These are phyloP conservation scores for Aureobasidium sp. DNA, from an alignment of 2,329 filamentous ascomycete species.

Conservation along the genomic window DNA sequence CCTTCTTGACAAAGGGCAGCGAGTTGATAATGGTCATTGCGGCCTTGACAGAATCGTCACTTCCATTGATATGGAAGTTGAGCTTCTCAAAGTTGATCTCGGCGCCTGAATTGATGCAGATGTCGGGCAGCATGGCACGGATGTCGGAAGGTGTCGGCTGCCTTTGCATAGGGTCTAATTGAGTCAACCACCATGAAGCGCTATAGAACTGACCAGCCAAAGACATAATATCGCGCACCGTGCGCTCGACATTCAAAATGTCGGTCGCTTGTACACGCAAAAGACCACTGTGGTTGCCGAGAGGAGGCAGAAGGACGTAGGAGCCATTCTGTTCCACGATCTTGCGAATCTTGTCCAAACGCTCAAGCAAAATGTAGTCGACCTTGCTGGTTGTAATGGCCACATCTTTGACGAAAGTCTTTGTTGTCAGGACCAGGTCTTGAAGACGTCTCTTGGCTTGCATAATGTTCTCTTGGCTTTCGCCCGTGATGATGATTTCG, in stretches of 20 bases:
- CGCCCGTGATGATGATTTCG: conserved; percentile 92
- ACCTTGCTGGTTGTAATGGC: conserved; percentile 86
- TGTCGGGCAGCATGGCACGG: conserved; percentile 84
- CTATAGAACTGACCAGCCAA: conserved; percentile 96
- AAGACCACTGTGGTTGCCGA: conserved; percentile 75
- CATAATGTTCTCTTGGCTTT: conserved; percentile 73
- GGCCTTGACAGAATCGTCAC: conserved; percentile 90
- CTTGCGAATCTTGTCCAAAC: conserved; percentile 93
- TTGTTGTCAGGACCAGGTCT: conserved; percentile 71
- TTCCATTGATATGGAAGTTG: conserved; percentile 88
- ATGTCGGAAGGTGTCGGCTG: conserved; percentile 61
- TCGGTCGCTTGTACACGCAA: conserved; percentile 90
- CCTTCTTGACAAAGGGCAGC: conserved; percentile 77
- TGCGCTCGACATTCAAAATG: conserved; percentile 88
- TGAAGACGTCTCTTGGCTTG: conserved; percentile 86
- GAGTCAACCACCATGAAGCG: conserved; percentile 89
- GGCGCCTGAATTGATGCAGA: conserved; percentile 91
- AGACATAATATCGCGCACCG: conserved; percentile 91
- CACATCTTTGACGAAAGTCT: conserved; percentile 77
- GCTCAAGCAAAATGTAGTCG: conserved; percentile 82
- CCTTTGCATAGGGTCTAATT: conserved; percentile 58
- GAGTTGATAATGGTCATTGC: conserved; percentile 92
- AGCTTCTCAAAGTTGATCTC: conserved; percentile 92
- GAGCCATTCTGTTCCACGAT: conserved; percentile 96
- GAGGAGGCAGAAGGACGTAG: conserved; percentile 82